Base-by-base conservation (phyloP, 306 rosid species). In the Rosa lucieae region DNA sequence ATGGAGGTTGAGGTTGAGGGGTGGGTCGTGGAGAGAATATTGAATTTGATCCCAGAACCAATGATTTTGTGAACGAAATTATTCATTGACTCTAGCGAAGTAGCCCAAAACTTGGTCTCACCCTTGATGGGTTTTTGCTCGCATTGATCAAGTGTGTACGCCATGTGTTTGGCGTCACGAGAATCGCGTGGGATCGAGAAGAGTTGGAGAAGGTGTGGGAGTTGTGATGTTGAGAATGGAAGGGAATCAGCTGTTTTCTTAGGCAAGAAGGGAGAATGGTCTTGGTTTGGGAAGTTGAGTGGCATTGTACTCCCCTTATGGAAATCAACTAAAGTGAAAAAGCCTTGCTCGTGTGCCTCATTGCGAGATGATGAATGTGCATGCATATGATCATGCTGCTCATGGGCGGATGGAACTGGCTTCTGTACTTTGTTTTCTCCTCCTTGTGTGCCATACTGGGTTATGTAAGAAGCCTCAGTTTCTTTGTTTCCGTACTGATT, bases 51-150 rank as follows among this genome's bases (percentile, higher is more conserved):
- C 29, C 72, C 48, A 15, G 87, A 72, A 9, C 88, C 84, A 13
- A 89, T 15, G 77, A 87, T 73, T 56, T 42, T 67, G 67, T 39
- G 61, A 9, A 85, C 87, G 6, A 87, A 85, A 14, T 78, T 79
- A 0, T 72, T 76, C 87, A 89, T 83, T 67, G 93, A 87, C 80
- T 87, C 93, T 35, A 87, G 46, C 32, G 92, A 91, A 23, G 81
- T 89, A 2, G 77, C 93, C 69, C 96, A 89, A 1, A 32, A 71
- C 83, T 85, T 87, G 71, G 81, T 91, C 82, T 91, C 92, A 10
- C 89, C 93, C 2, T 59, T 80, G 29, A 83, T 70, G 77, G 89
- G 69, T 46, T 21, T 55, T 44, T 48, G 47, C 73, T 85, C 87
- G 35, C 96, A 91, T 21, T 81, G 75, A 32, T 67, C 74, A 35